These are phyloP conservation scores for Ceratopteris richardii DNA, from an alignment of 75 land plant genomes.

Conservation along the genomic window DNA sequence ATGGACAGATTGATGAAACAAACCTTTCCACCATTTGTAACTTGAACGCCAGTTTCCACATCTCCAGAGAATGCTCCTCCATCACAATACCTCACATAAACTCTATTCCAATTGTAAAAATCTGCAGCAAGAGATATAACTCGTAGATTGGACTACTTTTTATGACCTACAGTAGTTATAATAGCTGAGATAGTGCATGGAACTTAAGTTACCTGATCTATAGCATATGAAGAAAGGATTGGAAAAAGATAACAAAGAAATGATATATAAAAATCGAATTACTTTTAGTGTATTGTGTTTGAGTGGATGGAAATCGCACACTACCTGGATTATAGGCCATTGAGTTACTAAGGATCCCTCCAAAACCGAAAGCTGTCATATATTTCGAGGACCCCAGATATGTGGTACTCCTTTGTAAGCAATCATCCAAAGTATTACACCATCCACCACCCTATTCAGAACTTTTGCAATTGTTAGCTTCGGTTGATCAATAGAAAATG, in stretches of 20 bases:
- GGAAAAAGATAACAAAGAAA: too few species aligned
- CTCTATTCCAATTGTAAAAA: constrained; percentile 87
- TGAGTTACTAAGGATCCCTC: constrained; percentile 67
- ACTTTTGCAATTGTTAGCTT: neutral
- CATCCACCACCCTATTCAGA: constrained; percentile 78
- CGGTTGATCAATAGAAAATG: neutral
- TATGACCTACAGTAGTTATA: too few species aligned
- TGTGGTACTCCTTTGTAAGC: constrained; percentile 35
- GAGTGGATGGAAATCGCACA: too few species aligned
- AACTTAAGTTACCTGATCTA: too few species aligned
- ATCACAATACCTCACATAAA: constrained; percentile 89
- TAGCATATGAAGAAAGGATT: too few species aligned
- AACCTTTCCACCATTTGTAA: too few species aligned
- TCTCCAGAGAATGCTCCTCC: constrained; percentile 87
- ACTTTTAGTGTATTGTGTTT: too few species aligned
- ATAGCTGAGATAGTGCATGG: too few species aligned
- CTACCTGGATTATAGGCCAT: constrained; percentile 60
- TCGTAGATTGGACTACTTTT: too few species aligned
- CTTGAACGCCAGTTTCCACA: constrained; percentile 31
- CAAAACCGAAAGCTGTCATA: constrained; percentile 47
- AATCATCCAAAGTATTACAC: constrained; percentile 50
- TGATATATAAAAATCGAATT: too few species aligned
- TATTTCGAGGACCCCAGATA: constrained; percentile 59
- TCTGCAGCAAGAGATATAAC: too few species aligned
- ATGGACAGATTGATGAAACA: too few species aligned